A percentile compares a stretch with the other conserved stretches of the same genome.
Conservation (phyloP, 2,329 filamentous ascomycete species). For the Didymellaceae sp. region DNA sequence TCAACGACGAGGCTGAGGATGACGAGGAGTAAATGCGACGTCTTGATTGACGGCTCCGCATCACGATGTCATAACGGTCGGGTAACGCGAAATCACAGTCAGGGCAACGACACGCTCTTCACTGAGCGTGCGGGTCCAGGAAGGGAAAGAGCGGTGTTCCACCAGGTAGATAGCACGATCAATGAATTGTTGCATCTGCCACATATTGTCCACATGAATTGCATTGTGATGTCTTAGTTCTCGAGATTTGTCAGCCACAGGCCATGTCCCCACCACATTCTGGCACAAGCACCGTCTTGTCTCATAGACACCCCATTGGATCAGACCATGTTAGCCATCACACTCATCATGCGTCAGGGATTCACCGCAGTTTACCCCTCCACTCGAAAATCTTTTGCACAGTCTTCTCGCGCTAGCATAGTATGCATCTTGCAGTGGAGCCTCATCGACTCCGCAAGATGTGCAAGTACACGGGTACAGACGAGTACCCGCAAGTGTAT, state of each 20-base stretch:
- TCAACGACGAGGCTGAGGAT: slow-evolving; percentile 96
- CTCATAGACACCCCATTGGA: too few species aligned
- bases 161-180: slow-evolving; percentile 41
- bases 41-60: slow-evolving; percentile 14
- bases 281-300: too few species aligned
- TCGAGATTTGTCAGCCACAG: too few species aligned
- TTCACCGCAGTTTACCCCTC: slow-evolving; percentile 1
- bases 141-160: slow-evolving; percentile 28
- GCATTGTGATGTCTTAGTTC: slow-evolving; percentile 4
- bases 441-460: slow-evolving; percentile 10
- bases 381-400: slow-evolving; percentile 12
- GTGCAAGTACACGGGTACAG: slow-evolving; percentile 15
- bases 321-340: background rate
- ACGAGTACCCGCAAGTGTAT: slow-evolving; percentile 11
- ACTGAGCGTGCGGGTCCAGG: slow-evolving; percentile 24
- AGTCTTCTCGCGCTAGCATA: slow-evolving; percentile 9
- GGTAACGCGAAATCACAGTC: slow-evolving; percentile 6
- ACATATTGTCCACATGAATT: background rate
- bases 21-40: slow-evolving; percentile 85
- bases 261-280: too few species aligned
- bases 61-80: slow-evolving; percentile 12
- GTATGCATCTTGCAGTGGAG: slow-evolving; percentile 6
- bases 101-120: slow-evolving; percentile 14
- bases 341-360: background rate
- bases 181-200: slow-evolving; percentile 37